A percentile compares a stretch with the other conserved stretches of the same genome.
Conservation (phyloP, 1,284 basidiomycete genomes). For the Cryptococcus wingfieldii region DNA sequence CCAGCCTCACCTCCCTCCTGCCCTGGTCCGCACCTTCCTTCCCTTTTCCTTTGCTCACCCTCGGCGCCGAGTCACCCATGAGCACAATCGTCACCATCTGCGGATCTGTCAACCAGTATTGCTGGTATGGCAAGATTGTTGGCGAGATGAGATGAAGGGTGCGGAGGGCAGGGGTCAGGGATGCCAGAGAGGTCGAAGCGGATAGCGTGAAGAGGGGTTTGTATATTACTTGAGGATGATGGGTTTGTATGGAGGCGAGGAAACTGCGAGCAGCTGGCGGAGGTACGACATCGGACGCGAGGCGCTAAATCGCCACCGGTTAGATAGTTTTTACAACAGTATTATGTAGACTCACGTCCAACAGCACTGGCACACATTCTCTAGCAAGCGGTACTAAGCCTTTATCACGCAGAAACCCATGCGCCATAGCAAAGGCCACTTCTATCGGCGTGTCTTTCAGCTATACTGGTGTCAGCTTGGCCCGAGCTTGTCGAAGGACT, state of each 20-base stretch:
- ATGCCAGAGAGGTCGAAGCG: constrained; percentile 58
- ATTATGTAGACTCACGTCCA: constrained; percentile 12
- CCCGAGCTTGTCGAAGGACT: background rate
- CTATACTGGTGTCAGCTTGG: background rate
- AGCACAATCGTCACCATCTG: constrained; percentile 72
- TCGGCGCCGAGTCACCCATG: constrained; percentile 28
- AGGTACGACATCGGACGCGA: background rate
- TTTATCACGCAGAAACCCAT: constrained; percentile 11
- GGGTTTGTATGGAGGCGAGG: constrained; percentile 20
- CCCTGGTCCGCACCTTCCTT: constrained; percentile 29
- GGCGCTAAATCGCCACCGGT: background rate
- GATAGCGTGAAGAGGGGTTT: constrained; percentile 69
- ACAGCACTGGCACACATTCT: constrained; percentile 11
- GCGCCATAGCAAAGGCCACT: constrained; percentile 9
- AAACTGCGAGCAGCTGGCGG: constrained; percentile 16
- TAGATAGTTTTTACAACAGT: background rate
- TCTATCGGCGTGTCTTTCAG: background rate
- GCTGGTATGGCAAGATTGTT: constrained; percentile 53
- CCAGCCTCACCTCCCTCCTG: constrained; percentile 57
- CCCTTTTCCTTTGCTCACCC: constrained; percentile 40
- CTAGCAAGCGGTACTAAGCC: constrained; percentile 5
- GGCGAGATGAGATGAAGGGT: constrained; percentile 55
- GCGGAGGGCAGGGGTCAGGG: constrained; percentile 59
- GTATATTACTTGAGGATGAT: constrained; percentile 63
- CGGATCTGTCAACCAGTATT: constrained; percentile 62